A percentile compares a stretch with the other conserved stretches of the same genome.
Conservation (phyloP, 352 stramenopile species). For the Globisporangium carolinianum region DNA sequence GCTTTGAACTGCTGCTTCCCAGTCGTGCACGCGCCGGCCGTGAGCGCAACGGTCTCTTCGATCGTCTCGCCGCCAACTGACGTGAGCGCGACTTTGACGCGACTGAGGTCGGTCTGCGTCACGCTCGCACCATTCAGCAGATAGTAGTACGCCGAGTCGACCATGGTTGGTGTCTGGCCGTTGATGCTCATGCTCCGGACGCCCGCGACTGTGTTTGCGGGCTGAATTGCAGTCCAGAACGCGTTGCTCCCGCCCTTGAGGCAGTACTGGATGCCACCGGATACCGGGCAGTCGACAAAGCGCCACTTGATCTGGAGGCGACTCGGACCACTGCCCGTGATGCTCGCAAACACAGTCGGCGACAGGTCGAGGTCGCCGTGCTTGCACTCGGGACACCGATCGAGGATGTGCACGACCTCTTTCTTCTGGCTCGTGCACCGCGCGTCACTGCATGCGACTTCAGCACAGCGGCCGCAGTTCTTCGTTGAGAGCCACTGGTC, state of each 20-base stretch:
- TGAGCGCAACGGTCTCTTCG: conserved; percentile 38
- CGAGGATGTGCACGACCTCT: conserved; percentile 52
- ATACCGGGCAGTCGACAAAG: conserved; percentile 35
- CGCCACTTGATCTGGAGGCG: conserved; percentile 29
- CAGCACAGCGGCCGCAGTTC: conserved; percentile 61
- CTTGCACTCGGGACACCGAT: conserved; percentile 67
- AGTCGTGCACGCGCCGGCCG: conserved; percentile 22
- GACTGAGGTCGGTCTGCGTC: conserved; percentile 23
- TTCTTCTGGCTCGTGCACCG: conserved; percentile 33
- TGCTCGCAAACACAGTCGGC: conserved; percentile 23
- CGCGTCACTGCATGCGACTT: conserved; percentile 53
- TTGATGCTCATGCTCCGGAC: conserved; percentile 32
- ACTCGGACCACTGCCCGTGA: conserved; percentile 24
- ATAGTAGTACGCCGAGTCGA: conserved; percentile 67
- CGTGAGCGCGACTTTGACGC: conserved; percentile 37
- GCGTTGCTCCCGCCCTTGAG: conserved; percentile 36
- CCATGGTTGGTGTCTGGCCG: conserved; percentile 33
- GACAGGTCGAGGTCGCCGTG: conserved; percentile 55
- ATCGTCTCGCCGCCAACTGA: conserved; percentile 47
- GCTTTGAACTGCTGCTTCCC: conserved; percentile 28
- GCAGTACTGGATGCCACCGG: conserved; percentile 32
- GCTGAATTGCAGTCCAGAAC: conserved; percentile 40
- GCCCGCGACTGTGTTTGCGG: conserved; percentile 23
- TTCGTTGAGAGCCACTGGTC: conserved; percentile 48
- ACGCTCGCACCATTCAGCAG: conserved; percentile 32